Evolutionary conservation across 805 yeast genomes (phyloP), one percentile per base, ranked within the genome.

Genomic region (Metschnikowia lachancei): DNA sequence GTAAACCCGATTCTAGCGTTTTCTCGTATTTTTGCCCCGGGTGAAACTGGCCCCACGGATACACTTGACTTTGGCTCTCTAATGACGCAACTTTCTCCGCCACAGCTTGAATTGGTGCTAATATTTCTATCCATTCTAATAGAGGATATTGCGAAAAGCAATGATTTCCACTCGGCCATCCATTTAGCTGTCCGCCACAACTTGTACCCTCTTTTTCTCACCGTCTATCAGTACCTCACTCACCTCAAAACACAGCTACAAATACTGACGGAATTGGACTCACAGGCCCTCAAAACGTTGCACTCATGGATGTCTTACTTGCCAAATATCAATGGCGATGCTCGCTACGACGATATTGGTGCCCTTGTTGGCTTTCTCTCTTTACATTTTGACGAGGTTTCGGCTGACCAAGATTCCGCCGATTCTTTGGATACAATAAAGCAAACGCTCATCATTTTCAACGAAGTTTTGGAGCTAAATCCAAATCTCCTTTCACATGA

Each of bases 81-180:
- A 2, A 31, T 52, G 13, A 7, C 39, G 9, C 51, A 32, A 22
- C 39, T 35, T 9, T 38, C 46, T 2, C 16, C 37, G 17, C 5
- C 24, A 9, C 54, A 47, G 18, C 22, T 52, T 2, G 38, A 19
- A 11, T 32, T 41, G 9, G 33, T 64, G 19, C 50, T 67, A 16
- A 43, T 61, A 1, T 73, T 78, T 36, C 63, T 74, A 3, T 67
- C 81, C 11, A 77, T 76, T 7, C 47, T 80, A 0, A 74, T 72
- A 1, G 87, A 81, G 52, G 87, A 82, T 43, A 54, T 77, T 10
- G 55, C 67, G 29, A 78, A 75, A 50, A 59, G 37, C 14, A 58
- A 49, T 68, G 51, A 54, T 7, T 43, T 41, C 19, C 46, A 46
- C 46, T 49, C 63, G 1, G 47, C 59, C 1, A 59, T 77, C 13